Conservation (phyloP, 148 eudicot genomes). For the Heliosperma pusillum region DNA sequence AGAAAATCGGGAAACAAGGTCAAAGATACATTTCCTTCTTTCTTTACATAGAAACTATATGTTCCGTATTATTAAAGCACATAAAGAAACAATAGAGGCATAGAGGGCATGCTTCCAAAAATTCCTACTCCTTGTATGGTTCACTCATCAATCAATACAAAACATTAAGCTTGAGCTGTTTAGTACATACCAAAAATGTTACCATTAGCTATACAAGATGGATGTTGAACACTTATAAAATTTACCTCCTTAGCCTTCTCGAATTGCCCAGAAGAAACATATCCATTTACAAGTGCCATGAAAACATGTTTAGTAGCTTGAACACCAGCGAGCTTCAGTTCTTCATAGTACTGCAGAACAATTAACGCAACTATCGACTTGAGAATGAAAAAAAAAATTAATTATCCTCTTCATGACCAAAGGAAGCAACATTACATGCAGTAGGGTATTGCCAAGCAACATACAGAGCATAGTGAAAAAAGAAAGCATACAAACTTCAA, state of each 20-base stretch:
- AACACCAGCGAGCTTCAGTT: conserved; percentile 41
- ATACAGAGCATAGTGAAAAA: neutral
- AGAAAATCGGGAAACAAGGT: conserved; percentile 2
- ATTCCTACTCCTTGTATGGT: neutral
- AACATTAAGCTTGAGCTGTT: conserved; percentile 1
- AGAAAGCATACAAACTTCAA: neutral
- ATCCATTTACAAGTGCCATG: conserved; percentile 82
- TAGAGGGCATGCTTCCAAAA: neutral
- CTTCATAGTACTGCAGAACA: conserved; percentile 56
- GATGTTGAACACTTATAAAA: neutral
- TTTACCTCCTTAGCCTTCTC: conserved; percentile 83
- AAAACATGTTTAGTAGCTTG: conserved; percentile 53
- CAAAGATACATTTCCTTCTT: neutral
- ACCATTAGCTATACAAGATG: neutral
- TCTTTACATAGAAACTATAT: neutral
- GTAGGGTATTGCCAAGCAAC: neutral
- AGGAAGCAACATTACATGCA: neutral
- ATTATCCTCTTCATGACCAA: neutral
- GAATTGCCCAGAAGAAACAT: conserved; percentile 68
- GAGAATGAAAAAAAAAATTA: neutral
- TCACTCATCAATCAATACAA: conserved; percentile 3
- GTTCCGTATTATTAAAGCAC: neutral
- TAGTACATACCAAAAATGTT: neutral
- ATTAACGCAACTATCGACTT: neutral
- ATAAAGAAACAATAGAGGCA: neutral